Evolutionary conservation across 2,329 filamentous ascomycete genomes (phyloP).

Genomic region (Paecilomyces fulvus): DNA sequence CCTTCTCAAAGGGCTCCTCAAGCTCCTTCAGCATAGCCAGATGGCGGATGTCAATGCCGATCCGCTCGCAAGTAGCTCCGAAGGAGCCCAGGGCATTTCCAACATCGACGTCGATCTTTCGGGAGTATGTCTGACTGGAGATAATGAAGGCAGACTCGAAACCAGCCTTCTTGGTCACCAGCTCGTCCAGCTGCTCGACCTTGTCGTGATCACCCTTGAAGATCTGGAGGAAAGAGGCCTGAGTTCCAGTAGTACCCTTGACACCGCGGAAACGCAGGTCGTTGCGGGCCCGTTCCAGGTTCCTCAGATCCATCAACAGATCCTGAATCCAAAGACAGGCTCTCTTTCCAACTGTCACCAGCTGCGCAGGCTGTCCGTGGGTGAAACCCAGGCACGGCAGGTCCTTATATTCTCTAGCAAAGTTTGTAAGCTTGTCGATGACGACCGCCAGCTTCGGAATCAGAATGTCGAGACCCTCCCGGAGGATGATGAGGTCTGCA

Average conservation of each 20-base stretch:
- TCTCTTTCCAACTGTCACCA: constrained; percentile 56
- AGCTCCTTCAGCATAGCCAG: constrained; percentile 71
- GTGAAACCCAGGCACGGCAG: constrained; percentile 69
- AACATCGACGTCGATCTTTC: constrained; percentile 76
- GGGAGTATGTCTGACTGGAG: constrained; percentile 65
- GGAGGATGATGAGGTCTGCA: constrained; percentile 67
- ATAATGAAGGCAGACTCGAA: constrained; percentile 55
- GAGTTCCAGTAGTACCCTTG: constrained; percentile 65
- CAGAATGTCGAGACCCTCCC: constrained; percentile 67
- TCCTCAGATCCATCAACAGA: constrained; percentile 64
- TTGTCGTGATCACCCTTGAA: constrained; percentile 54
- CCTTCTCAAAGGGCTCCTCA: constrained; percentile 73
- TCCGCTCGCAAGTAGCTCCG: constrained; percentile 69
- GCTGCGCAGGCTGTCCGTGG: constrained; percentile 52
- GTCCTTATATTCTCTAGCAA: constrained; percentile 65
- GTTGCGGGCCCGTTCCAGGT: constrained; percentile 59
- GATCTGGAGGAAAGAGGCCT: constrained; percentile 68
- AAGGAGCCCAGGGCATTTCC: constrained; percentile 72
- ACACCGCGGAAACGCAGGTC: constrained; percentile 69
- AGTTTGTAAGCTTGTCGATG: constrained; percentile 62
- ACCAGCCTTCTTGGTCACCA: constrained; percentile 58
- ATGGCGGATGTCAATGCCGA: constrained; percentile 66
- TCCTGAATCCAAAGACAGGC: constrained; percentile 57
- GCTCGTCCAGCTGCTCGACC: constrained; percentile 54
- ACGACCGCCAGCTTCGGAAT: constrained; percentile 70